These are phyloP conservation scores for Maudiozyma barnettii DNA, from an alignment of 805 yeast species.

Conservation along the genomic window DNA sequence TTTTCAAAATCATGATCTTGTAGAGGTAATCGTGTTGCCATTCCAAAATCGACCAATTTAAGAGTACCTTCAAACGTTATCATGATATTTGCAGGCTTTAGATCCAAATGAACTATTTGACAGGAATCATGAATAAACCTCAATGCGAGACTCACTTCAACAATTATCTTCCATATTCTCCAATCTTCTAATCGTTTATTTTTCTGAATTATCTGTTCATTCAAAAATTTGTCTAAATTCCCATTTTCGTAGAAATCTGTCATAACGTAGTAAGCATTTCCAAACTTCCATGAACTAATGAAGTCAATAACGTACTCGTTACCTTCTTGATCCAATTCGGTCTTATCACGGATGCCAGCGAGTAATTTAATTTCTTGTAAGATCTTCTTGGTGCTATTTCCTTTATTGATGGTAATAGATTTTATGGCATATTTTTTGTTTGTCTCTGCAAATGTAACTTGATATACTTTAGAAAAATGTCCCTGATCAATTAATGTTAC, in stretches of 20 bases:
- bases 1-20: conserved; percentile 59
- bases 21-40: conserved; percentile 77
- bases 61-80: conserved; percentile 90
- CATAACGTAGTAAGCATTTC: conserved; percentile 75
- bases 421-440: conserved; percentile 70
- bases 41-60: conserved; percentile 94
- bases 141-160: conserved; percentile 73
- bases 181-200: conserved; percentile 67
- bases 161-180: conserved; percentile 93
- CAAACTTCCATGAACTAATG: conserved; percentile 78
- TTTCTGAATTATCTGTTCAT: conserved; percentile 63
- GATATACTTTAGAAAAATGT: conserved; percentile 82
- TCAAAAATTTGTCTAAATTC: conserved; percentile 72
- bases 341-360: conserved; percentile 30
- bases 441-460: conserved; percentile 57
- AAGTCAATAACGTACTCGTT: conserved; percentile 70
- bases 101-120: conserved; percentile 72
- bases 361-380: conserved; percentile 26
- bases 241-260: conserved; percentile 95
- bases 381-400: conserved; percentile 20
- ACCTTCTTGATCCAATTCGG: conserved; percentile 41
- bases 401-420: conserved; percentile 50
- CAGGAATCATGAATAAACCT: conserved; percentile 68
- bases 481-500: conserved; percentile 73
- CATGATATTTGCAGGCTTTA: conserved; percentile 92